phyloP scores from a whole-genome alignment of 331 rosid species.

The Spiraea crenata region DNA sequence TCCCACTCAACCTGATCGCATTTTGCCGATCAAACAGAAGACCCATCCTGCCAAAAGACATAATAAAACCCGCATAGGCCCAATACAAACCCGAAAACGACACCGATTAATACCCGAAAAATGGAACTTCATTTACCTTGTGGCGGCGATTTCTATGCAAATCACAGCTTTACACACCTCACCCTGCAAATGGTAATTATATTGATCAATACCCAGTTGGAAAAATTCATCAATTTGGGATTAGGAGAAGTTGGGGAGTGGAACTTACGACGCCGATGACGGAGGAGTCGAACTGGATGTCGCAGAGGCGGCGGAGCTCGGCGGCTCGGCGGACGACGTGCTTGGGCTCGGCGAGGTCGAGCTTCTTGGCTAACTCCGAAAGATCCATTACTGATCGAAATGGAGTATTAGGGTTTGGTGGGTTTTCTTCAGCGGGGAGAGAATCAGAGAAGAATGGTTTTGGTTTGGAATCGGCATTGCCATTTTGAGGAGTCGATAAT shows the following conservation, averaged over 20 bases:
- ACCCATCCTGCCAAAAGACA: constrained; percentile 33
- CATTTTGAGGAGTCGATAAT: neutral
- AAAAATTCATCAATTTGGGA: neutral
- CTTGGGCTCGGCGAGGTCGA: constrained; percentile 55
- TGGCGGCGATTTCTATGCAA: constrained; percentile 83
- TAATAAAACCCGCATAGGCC: neutral
- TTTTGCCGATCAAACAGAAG: constrained; percentile 61
- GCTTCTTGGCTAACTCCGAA: constrained; percentile 56
- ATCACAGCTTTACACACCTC: constrained; percentile 81
- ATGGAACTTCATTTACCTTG: constrained; percentile 29
- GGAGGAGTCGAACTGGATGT: constrained; percentile 81
- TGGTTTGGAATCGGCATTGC: neutral
- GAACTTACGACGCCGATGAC: constrained; percentile 62
- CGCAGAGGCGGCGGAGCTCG: constrained; percentile 78
- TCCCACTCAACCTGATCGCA: constrained; percentile 69
- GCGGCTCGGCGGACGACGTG: constrained; percentile 61
- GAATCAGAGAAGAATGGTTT: neutral
- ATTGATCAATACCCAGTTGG: neutral
- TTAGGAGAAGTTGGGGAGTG: neutral
- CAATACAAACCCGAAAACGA: too few relatives aligned
- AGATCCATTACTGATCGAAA: constrained; percentile 50
- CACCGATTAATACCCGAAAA: neutral
- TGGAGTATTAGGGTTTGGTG: neutral
- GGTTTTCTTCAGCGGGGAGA: neutral
- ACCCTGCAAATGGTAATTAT: constrained; percentile 37